Evolutionary conservation across 148 eudicot species (phyloP).

Genomic region (Rhododendron mucronatum): DNA sequence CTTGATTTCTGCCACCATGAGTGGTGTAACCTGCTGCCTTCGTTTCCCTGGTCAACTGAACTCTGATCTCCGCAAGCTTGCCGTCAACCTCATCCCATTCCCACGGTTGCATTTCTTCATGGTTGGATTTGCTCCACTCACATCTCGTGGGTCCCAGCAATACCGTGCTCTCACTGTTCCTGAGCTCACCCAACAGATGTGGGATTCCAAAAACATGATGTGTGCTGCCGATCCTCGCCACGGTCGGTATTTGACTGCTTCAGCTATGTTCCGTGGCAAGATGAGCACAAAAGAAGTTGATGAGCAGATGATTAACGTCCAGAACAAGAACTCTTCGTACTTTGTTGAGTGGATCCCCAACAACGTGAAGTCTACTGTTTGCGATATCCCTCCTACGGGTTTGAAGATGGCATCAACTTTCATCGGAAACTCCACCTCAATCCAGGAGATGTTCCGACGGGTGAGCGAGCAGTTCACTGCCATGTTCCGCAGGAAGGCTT

Average conservation of each 20-base stretch:
- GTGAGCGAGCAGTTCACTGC: slow-evolving; percentile 56
- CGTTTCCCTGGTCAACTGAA: slow-evolving; percentile 30
- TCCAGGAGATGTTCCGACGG: slow-evolving; percentile 53
- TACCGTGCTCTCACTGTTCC: slow-evolving; percentile 22
- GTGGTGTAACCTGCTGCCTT: slow-evolving; percentile 29
- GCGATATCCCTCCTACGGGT: slow-evolving; percentile 56
- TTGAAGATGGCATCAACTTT: slow-evolving; percentile 46
- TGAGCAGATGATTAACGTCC: slow-evolving; percentile 53
- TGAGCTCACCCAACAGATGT: slow-evolving; percentile 51
- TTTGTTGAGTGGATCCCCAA: slow-evolving; percentile 59
- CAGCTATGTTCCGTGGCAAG: slow-evolving; percentile 54
- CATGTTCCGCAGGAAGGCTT: slow-evolving; percentile 55
- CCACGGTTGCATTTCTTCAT: slow-evolving; percentile 28
- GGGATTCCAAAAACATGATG: slow-evolving; percentile 59
- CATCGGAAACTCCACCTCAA: slow-evolving; percentile 48
- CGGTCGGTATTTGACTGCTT: slow-evolving; percentile 47
- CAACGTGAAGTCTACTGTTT: slow-evolving; percentile 56
- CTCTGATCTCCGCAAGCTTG: slow-evolving; percentile 30
- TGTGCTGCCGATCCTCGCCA: slow-evolving; percentile 60
- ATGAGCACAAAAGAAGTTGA: slow-evolving; percentile 61
- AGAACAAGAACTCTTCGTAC: slow-evolving; percentile 59
- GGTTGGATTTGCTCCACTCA: slow-evolving; percentile 31
- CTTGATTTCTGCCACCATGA: slow-evolving; percentile 27
- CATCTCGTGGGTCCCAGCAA: slow-evolving; percentile 29
- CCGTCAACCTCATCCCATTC: slow-evolving; percentile 28